Percentiles rank a stretch among this genome's conserved stretches.
phyloP scores from a whole-genome alignment of 441 rosid species.

The Erysimum cheiri region DNA sequence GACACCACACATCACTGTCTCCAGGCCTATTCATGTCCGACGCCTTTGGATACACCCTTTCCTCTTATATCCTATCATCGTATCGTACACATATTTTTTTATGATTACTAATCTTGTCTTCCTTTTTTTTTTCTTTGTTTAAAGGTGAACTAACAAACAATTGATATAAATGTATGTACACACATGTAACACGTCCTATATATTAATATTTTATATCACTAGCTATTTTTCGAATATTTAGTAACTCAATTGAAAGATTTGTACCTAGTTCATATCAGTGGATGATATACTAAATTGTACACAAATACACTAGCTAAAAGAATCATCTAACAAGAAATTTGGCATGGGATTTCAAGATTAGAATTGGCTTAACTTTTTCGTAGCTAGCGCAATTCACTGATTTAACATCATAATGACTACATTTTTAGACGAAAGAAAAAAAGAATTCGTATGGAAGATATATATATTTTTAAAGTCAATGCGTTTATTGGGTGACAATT shows the following conservation, averaged over 20 bases:
- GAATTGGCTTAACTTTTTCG: neutral
- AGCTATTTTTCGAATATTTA: neutral
- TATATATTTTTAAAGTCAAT: neutral
- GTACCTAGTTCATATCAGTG: neutral
- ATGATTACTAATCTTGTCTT: neutral
- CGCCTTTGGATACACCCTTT: constrained; percentile 29
- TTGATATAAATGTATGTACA: neutral
- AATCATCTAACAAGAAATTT: too few species aligned
- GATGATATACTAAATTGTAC: neutral
- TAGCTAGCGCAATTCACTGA: neutral
- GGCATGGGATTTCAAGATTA: neutral
- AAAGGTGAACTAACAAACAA: neutral
- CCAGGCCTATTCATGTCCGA: constrained; percentile 25
- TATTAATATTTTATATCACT: neutral
- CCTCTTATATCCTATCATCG: constrained; percentile 14
- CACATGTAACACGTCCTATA: neutral
- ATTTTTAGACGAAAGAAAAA: too few species aligned
- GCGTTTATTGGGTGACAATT: constrained; percentile 3
- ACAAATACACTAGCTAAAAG: neutral
- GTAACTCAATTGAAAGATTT: constrained; percentile 10
- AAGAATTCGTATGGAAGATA: neutral
- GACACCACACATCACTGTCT: constrained; percentile 35
- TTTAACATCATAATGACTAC: too few species aligned
- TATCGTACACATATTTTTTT: neutral
- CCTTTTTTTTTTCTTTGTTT: neutral